A percentile compares a stretch with the other conserved stretches of the same genome.
Conservation (phyloP, 2,329 filamentous ascomycete genomes). For the Nemania diffusa region DNA sequence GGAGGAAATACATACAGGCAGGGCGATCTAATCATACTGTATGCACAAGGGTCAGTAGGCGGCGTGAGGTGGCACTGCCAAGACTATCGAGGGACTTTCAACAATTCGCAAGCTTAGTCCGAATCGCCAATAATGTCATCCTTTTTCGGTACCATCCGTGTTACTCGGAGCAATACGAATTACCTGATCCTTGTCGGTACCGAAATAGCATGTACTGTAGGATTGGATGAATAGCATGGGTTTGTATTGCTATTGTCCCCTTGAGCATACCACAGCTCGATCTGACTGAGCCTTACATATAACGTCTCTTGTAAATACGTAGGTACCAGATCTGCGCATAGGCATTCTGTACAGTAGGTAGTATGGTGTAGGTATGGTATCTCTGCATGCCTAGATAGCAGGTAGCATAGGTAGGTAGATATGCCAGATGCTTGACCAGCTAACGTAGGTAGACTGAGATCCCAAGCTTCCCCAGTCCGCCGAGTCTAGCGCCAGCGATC, state of each 20-base stretch:
- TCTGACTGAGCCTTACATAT: neutral
- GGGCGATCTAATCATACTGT: slow-evolving; percentile 21
- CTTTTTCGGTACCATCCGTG: slow-evolving; percentile 32
- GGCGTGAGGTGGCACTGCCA: slow-evolving; percentile 30
- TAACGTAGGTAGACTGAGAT: slow-evolving; percentile 8
- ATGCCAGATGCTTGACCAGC: neutral
- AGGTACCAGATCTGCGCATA: neutral
- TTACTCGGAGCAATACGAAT: slow-evolving; percentile 35
- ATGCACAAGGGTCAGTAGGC: slow-evolving; percentile 24
- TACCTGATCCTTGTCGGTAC: slow-evolving; percentile 25
- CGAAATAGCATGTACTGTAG: slow-evolving; percentile 29
- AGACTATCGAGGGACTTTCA: slow-evolving; percentile 28
- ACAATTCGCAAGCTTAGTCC: slow-evolving; percentile 14
- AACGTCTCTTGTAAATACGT: neutral
- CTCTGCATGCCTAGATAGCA: neutral
- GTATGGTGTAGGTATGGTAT: neutral
- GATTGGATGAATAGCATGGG: slow-evolving; percentile 16
- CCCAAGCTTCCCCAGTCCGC: slow-evolving; percentile 22
- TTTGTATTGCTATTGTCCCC: slow-evolving; percentile 3
- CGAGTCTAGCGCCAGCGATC: slow-evolving; percentile 33
- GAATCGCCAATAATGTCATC: slow-evolving; percentile 31
- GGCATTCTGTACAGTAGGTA: neutral
- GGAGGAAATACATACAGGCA: neutral
- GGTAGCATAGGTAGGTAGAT: neutral
- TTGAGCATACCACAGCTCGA: slow-evolving; percentile 1